phyloP scores from a whole-genome alignment of 1,284 basidiomycete genomes.

The Porodaedalea pini region DNA sequence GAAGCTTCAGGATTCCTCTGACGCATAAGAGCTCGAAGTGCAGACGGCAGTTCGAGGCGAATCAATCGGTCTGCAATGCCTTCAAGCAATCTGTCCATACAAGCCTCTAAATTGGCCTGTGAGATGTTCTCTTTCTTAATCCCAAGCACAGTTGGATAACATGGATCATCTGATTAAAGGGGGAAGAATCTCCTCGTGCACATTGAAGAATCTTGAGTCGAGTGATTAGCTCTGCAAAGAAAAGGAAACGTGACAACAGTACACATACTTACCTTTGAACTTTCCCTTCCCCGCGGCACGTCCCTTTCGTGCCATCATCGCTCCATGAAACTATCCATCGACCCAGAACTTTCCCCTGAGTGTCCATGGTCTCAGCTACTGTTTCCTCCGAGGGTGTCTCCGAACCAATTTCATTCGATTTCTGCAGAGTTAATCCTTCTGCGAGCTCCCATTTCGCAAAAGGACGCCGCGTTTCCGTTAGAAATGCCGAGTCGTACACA shows the following conservation, averaged over 20 bases:
- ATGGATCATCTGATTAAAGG: constrained; percentile 19
- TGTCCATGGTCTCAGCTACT: constrained; percentile 68
- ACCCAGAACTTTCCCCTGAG: constrained; percentile 62
- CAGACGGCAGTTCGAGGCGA: no score
- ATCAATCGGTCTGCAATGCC: no score
- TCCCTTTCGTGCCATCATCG: constrained; percentile 52
- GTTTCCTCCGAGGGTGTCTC: constrained; percentile 62
- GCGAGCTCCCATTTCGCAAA: constrained; percentile 83
- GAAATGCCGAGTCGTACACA: constrained; percentile 72
- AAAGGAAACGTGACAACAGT: not conserved
- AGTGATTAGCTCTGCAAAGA: constrained; percentile 13
- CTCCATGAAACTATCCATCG: constrained; percentile 77
- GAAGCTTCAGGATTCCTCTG: no score
- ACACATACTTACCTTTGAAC: constrained; percentile 52
- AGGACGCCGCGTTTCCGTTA: constrained; percentile 65
- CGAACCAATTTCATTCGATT: constrained; percentile 36
- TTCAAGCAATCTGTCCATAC: not conserved
- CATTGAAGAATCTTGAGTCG: constrained; percentile 68
- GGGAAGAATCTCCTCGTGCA: constrained; percentile 73
- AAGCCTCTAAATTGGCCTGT: no score
- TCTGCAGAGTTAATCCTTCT: constrained; percentile 44
- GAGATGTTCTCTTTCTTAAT: no score
- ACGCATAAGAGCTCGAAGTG: no score
- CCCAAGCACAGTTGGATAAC: no score
- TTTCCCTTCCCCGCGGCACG: constrained; percentile 55